A percentile compares a stretch with the other conserved stretches of the same genome.
These are phyloP conservation scores for Beauveria asiatica DNA, from an alignment of 2,329 filamentous ascomycete genomes.

Conservation along the genomic window DNA sequence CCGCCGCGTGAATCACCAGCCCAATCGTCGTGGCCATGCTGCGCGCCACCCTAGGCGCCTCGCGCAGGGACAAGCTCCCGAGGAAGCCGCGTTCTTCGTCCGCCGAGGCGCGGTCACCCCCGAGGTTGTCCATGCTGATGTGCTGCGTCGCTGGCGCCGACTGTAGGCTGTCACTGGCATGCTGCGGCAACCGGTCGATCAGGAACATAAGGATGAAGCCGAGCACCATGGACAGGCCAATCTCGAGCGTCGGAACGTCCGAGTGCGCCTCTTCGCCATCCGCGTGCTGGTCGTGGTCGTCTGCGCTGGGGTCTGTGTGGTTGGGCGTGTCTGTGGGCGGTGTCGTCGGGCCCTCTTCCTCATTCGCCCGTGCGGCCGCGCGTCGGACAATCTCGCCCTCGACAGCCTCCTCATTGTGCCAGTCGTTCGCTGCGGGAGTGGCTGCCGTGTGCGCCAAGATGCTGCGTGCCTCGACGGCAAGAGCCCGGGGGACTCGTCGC, in stretches of 20 bases:
- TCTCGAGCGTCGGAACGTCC: slow-evolving; percentile 60
- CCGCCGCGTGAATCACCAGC: slow-evolving; percentile 90
- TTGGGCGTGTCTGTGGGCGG: slow-evolving; percentile 18
- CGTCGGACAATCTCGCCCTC: neutral
- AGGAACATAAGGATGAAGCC: slow-evolving; percentile 97
- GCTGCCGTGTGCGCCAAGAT: slow-evolving; percentile 11
- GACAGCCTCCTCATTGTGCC: neutral
- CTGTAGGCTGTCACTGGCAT: slow-evolving; percentile 58
- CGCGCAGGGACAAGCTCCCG: slow-evolving; percentile 40
- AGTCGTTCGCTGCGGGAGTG: neutral
- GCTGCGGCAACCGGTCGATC: slow-evolving; percentile 75
- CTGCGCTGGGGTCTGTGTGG: slow-evolving; percentile 7
- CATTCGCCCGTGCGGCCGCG: slow-evolving; percentile 11
- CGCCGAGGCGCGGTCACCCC: slow-evolving; percentile 40
- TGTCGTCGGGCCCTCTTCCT: slow-evolving; percentile 9
- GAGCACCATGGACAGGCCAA: slow-evolving; percentile 76
- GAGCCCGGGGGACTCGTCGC: slow-evolving; percentile 24
- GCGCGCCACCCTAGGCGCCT: slow-evolving; percentile 49
- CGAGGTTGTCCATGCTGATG: slow-evolving; percentile 80
- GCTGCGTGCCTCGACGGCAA: slow-evolving; percentile 19
- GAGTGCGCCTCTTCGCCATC: slow-evolving; percentile 26
- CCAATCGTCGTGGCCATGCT: slow-evolving; percentile 81
- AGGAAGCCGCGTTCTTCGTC: slow-evolving; percentile 51
- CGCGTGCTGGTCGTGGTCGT: slow-evolving; percentile 20
- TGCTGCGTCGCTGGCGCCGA: slow-evolving; percentile 64